Conservation (phyloP, 73 alveolate species). For the Blepharisma japonicum region DNA sequence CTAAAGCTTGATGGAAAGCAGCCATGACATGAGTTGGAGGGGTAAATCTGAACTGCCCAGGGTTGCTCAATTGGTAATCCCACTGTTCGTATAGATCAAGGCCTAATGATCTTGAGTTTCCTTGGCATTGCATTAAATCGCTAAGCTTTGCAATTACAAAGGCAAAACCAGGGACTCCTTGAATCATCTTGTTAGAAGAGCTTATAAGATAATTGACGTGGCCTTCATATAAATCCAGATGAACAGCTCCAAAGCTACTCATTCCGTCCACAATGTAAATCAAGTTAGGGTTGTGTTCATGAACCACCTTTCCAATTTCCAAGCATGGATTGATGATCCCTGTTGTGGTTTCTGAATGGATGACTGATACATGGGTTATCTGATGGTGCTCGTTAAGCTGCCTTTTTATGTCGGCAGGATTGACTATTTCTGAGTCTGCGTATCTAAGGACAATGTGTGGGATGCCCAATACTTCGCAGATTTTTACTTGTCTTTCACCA, state of each 20-base stretch:
- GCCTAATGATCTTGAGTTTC: slow-evolving; percentile 51
- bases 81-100: slow-evolving; percentile 59
- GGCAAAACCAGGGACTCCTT: slow-evolving; percentile 71
- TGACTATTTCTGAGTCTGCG: slow-evolving; percentile 44
- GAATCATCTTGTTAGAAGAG: slow-evolving; percentile 51
- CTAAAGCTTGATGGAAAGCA: slow-evolving; percentile 53
- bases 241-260: slow-evolving; percentile 65
- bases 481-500: slow-evolving; percentile 60
- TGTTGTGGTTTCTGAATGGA: slow-evolving; percentile 68
- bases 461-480: slow-evolving; percentile 37
- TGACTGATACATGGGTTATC: slow-evolving; percentile 53
- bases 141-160: slow-evolving; percentile 47
- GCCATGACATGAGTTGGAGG: slow-evolving; percentile 70
- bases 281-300: slow-evolving; percentile 24
- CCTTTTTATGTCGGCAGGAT: slow-evolving; percentile 45
- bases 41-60: slow-evolving; percentile 58
- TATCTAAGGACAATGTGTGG: slow-evolving; percentile 38
- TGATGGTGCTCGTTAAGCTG: slow-evolving; percentile 39
- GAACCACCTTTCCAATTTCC: slow-evolving; percentile 36
- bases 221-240: slow-evolving; percentile 37
- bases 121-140: slow-evolving; percentile 36
- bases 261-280: slow-evolving; percentile 60
- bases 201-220: slow-evolving; percentile 50
- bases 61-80: slow-evolving; percentile 44
- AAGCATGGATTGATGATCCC: slow-evolving; percentile 40